Conservation (phyloP, 2,329 filamentous ascomycete species). For the Penicillium sp. region DNA sequence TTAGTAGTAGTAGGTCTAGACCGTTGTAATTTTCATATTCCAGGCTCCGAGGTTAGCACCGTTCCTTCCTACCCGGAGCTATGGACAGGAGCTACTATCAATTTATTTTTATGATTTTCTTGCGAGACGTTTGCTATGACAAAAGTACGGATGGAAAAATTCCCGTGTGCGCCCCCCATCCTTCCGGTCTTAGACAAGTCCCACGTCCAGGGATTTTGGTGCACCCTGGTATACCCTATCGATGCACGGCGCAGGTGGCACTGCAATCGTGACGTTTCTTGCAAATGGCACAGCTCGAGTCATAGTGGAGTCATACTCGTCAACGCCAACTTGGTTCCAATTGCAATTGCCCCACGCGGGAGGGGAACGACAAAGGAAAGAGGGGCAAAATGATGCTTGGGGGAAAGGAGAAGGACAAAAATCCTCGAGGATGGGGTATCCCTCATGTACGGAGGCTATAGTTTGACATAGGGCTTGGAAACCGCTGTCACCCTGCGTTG, state of each 20-base stretch:
- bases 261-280: conserved; percentile 12
- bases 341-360: conserved; percentile 21
- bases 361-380: conserved; percentile 3
- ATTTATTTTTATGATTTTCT: no score
- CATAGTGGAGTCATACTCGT: conserved; percentile 20
- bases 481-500: conserved; percentile 27
- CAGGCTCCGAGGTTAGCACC: no score
- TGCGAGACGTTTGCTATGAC: no score
- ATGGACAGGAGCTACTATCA: no score
- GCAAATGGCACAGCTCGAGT: conserved; percentile 10
- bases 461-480: background rate
- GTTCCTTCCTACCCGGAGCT: no score
- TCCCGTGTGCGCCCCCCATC: no score
- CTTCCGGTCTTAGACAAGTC: background rate
- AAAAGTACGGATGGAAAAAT: no score
- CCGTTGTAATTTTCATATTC: no score
- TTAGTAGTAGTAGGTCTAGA: no score
- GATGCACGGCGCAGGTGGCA: conserved; percentile 2
- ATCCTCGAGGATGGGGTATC: background rate
- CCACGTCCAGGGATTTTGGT: background rate
- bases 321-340: conserved; percentile 14
- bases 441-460: background rate
- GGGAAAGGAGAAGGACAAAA: background rate
- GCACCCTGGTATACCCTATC: no score
- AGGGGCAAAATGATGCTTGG: background rate